Base-by-base conservation (phyloP, 2,329 filamentous ascomycete genomes). In the Sarocladium oryzae region DNA sequence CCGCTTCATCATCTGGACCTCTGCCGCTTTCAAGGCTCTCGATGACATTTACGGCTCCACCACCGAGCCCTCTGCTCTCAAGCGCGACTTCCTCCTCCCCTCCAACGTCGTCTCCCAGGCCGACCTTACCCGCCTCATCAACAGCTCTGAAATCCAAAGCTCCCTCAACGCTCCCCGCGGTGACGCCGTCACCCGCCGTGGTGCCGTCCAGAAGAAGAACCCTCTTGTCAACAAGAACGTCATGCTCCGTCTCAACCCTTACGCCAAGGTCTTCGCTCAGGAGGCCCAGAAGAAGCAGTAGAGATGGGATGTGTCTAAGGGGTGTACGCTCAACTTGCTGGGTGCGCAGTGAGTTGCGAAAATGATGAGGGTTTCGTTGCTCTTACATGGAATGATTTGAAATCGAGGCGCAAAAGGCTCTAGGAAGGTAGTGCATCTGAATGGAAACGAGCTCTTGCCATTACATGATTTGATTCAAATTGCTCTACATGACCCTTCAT, bases 1-100 rank as follows among this genome's bases (percentile, higher is more conserved):
- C 66, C 93, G 93, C 69, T 99, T 99, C 85, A 84, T 99, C 74
- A 82, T 99, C 83, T 99, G 93, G 93, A 93, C 93, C 66, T 99
- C 95, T 51, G 82, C 89, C 60, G 93, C 93, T 60, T 97, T 99
- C 82, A 85, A 90, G 77, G 89, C 92, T 60, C 89, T 99, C 59
- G 92, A 99, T 77, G 85, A 85, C 75, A 86, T 99, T 81, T 99
- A 99, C 81, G 92, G 92, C 72, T 86, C 87, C 70, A 95, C 90
- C 71, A 93, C 88, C 67, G 79, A 84, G 72, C 83, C 92, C 62
- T 92, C 91, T 46, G 85, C 87, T 59, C 85, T 95, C 69, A 99
- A 99, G 90, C 95, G 93, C 81, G 92, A 99, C 83, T 99, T 93
- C 88, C 82, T 96, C 68, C 85, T 99, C 63, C 93, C 93, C 60